Conservation (phyloP, 768 basidiomycete genomes). For the Tulasnella sp. region DNA sequence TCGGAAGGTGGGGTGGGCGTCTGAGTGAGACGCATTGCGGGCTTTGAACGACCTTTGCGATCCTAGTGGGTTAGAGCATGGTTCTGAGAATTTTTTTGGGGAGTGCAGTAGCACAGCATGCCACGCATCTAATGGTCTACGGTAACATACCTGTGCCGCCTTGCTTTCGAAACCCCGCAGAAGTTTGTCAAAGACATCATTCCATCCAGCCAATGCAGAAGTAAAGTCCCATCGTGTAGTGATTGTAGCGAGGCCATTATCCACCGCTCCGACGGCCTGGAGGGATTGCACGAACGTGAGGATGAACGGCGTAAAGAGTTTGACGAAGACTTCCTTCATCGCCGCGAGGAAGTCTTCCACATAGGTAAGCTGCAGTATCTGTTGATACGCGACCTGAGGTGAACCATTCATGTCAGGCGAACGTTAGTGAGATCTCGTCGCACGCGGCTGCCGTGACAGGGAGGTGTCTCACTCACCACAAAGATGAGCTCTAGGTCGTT, state of each 20-base stretch:
- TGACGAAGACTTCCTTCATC: slow-evolving; percentile 74
- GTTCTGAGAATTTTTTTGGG: slow-evolving; percentile 3
- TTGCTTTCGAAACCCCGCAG: slow-evolving; percentile 64
- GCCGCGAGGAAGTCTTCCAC: slow-evolving; percentile 77
- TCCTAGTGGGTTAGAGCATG: slow-evolving; percentile 38
- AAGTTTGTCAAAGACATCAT: slow-evolving; percentile 64
- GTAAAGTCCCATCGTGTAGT: slow-evolving; percentile 54
- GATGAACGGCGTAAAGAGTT: slow-evolving; percentile 76
- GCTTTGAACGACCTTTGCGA: slow-evolving; percentile 52
- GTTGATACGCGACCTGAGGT: slow-evolving; percentile 83
- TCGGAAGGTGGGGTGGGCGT: slow-evolving; percentile 36
- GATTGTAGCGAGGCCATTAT: slow-evolving; percentile 23
- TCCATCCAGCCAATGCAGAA: slow-evolving; percentile 68
- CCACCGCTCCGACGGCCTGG: slow-evolving; percentile 31
- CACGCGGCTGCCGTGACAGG: neutral
- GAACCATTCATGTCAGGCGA: too few relatives aligned
- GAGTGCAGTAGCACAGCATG: neutral
- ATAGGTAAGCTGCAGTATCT: slow-evolving; percentile 88
- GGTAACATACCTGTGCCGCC: slow-evolving; percentile 46
- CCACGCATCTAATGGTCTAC: neutral
- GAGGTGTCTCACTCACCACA: slow-evolving; percentile 49
- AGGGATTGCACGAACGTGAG: slow-evolving; percentile 74
- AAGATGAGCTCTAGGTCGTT: slow-evolving; percentile 96
- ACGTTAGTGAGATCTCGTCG: neutral
- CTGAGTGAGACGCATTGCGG: slow-evolving; percentile 8